phyloP scores from a whole-genome alignment of 164 flowering plant genomes.

The Sedum album region DNA sequence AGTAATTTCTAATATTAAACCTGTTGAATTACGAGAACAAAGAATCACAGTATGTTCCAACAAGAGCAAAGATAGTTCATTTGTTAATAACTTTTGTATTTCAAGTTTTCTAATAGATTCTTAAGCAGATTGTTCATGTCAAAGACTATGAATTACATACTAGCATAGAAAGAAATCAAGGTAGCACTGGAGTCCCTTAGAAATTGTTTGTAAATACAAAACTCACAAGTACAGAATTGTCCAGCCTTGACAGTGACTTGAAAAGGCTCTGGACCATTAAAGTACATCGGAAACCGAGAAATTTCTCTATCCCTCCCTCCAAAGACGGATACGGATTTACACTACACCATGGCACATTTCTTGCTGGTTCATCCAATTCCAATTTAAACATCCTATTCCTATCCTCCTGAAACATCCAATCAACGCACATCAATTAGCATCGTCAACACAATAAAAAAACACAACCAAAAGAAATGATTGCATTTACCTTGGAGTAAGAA shows the following conservation, averaged over 20 bases:
- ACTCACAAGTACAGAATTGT: conserved; percentile 93
- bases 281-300: conserved; percentile 56
- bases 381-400: conserved; percentile 50
- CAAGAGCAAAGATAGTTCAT: background rate
- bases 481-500: conserved; percentile 39
- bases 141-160: background rate
- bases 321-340: conserved; percentile 74
- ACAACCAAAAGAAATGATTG: background rate
- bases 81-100: background rate
- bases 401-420: conserved; percentile 29
- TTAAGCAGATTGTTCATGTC: background rate
- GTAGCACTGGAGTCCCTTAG: background rate
- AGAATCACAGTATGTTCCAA: background rate
- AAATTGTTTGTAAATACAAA: background rate
- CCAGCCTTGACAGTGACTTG: conserved; percentile 80
- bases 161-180: background rate
- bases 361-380: conserved; percentile 59
- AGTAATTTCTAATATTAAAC: background rate
- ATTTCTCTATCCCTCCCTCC: conserved; percentile 29
- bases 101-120: background rate
- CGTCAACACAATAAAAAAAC: background rate
- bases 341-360: conserved; percentile 91
- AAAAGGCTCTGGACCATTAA: conserved; percentile 80
- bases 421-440: background rate
- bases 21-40: background rate